Conservation (phyloP, 208 protist genomes). For the Crithidia mellificae region DNA sequence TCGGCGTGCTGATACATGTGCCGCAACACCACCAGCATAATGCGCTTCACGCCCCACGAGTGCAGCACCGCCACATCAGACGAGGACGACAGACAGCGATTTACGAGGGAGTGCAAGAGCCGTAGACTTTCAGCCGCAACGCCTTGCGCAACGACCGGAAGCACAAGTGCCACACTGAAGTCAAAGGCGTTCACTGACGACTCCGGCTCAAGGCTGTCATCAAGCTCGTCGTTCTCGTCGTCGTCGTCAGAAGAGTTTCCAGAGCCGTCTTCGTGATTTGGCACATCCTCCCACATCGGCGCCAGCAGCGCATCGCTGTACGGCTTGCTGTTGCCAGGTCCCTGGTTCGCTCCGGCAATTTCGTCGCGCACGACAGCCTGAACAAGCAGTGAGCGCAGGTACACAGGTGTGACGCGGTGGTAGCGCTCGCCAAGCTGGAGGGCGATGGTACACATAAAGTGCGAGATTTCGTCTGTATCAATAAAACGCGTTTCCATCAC, state of each 20-base stretch:
- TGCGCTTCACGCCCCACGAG: conserved; percentile 69
- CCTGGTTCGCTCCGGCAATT: conserved; percentile 20
- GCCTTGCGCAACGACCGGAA: conserved; percentile 34
- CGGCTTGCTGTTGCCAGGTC: conserved; percentile 14
- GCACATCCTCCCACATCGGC: conserved; percentile 25
- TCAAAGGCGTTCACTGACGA: conserved; percentile 56
- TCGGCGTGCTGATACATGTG: conserved; percentile 44
- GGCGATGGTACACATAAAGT: conserved; percentile 38
- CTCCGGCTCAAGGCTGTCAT: conserved; percentile 20
- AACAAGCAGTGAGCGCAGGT: conserved; percentile 37
- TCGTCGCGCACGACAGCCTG: conserved; percentile 38
- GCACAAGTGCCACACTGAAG: conserved; percentile 60
- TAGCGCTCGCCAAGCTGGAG: conserved; percentile 38
- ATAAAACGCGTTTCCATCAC: conserved; percentile 36
- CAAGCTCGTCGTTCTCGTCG: conserved; percentile 14
- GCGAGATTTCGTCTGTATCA: conserved; percentile 34
- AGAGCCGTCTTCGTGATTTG: not conserved
- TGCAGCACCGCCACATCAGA: conserved; percentile 36
- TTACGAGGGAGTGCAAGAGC: conserved; percentile 60
- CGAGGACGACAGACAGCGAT: conserved; percentile 48
- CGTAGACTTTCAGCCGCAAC: conserved; percentile 45
- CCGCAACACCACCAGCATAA: conserved; percentile 54
- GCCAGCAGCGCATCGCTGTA: conserved; percentile 29
- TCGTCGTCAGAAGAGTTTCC: conserved; percentile 8
- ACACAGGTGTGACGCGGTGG: conserved; percentile 30